phyloP scores from a whole-genome alignment of 805 yeast genomes.

The Priceomyces carsonii region DNA sequence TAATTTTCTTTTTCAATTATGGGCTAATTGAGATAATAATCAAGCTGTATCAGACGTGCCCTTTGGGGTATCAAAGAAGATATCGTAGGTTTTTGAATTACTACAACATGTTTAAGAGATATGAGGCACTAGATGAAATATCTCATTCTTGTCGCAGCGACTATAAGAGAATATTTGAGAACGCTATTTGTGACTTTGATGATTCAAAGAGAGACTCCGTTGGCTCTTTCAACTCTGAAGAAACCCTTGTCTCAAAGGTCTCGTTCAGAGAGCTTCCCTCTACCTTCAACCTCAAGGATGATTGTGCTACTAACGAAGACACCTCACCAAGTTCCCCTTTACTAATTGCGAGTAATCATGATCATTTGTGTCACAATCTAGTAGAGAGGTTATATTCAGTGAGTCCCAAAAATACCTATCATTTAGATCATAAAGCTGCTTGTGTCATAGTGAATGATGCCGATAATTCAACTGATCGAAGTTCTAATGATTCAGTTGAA shows the following conservation, averaged over 20 bases:
- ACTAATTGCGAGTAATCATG: background rate
- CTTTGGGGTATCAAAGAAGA: constrained; percentile 10
- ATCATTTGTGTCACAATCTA: constrained; percentile 20
- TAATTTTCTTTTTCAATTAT: background rate
- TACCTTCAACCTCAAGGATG: constrained; percentile 11
- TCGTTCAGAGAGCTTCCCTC: constrained; percentile 14
- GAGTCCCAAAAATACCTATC: constrained; percentile 41
- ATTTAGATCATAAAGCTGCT: constrained; percentile 23
- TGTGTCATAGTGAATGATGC: background rate
- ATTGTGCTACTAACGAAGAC: too few relatives aligned
- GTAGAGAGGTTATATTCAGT: constrained; percentile 41
- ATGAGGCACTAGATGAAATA: constrained; percentile 10
- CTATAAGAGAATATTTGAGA: constrained; percentile 13
- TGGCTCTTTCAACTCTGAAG: constrained; percentile 15
- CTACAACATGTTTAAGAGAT: constrained; percentile 18
- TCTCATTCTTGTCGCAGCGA: constrained; percentile 9
- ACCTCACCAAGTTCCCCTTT: too few relatives aligned
- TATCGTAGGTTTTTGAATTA: constrained; percentile 16
- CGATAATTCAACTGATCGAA: background rate
- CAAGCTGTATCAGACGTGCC: constrained; percentile 1
- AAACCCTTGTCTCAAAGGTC: constrained; percentile 13
- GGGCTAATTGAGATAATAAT: background rate
- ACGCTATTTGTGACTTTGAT: constrained; percentile 8
- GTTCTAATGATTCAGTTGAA: constrained; percentile 1
- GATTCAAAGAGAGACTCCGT: constrained; percentile 12